Evolutionary conservation across 2,329 filamentous ascomycete species (phyloP).

Genomic region (Verruconis gallopava): DNA sequence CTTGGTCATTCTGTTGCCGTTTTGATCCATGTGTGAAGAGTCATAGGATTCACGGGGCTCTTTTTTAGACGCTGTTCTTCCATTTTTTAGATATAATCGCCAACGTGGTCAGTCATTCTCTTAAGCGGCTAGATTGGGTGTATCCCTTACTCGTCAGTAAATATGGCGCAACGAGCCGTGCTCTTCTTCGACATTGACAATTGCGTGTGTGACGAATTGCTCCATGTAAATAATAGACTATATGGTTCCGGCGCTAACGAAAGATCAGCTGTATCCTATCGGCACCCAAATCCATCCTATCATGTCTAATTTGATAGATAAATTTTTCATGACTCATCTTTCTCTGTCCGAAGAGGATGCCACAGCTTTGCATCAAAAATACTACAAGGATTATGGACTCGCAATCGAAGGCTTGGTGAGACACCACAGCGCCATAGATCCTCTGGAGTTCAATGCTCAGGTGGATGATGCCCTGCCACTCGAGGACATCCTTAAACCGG

Average conservation of each 20-base stretch:
- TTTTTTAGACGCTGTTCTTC: no score
- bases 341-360: conserved; percentile 65
- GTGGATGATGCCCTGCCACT: conserved; percentile 92
- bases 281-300: conserved; percentile 71
- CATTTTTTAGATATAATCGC: no score
- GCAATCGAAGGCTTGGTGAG: conserved; percentile 89
- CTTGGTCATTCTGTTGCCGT: no score
- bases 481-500: conserved; percentile 68
- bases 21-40: no score
- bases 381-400: conserved; percentile 94
- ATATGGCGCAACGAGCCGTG: conserved; percentile 31
- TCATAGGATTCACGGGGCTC: no score
- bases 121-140: no score
- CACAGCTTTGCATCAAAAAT: conserved; percentile 73
- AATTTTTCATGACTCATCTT: conserved; percentile 56
- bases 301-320: conserved; percentile 72
- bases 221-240: no score
- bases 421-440: conserved; percentile 79
- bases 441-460: conserved; percentile 83
- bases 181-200: conserved; percentile 95
- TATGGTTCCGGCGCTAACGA: neutral
- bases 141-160: no score
- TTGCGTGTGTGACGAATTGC: conserved; percentile 46
- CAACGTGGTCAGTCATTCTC: no score
- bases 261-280: conserved; percentile 10